A percentile compares a stretch with the other conserved stretches of the same genome.
Evolutionary conservation across 2,329 filamentous ascomycete species (phyloP).

Genomic region (Leptographium flavum): DNA sequence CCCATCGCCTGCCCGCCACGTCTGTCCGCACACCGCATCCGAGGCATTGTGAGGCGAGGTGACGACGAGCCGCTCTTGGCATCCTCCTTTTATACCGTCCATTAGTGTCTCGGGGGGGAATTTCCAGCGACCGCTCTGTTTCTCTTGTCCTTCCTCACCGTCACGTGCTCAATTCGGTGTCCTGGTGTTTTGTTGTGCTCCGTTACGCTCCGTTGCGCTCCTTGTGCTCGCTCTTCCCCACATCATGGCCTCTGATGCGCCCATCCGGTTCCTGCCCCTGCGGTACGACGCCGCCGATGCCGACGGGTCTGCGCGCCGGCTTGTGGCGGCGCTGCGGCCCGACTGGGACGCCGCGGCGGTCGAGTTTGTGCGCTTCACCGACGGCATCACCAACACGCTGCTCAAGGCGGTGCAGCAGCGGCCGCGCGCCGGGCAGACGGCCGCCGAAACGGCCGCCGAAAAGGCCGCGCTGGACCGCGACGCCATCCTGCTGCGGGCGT

Average conservation of each 20-base stretch:
- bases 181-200: not conserved
- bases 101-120: no score
- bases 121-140: no score
- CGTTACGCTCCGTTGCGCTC: no score
- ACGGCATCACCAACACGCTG: slow-evolving; percentile 94
- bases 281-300: slow-evolving; percentile 67
- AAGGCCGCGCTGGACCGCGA: no score
- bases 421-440: slow-evolving; percentile 49
- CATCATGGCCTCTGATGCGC: no score
- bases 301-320: slow-evolving; percentile 60
- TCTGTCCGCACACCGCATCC: no score
- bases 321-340: slow-evolving; percentile 68
- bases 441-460: slow-evolving; percentile 70
- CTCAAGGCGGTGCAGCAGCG: slow-evolving; percentile 64
- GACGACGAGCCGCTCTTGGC: no score
- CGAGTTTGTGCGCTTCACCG: slow-evolving; percentile 82
- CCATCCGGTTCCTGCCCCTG: slow-evolving; percentile 52
- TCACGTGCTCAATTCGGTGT: not conserved
- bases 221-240: not conserved
- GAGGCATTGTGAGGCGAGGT: no score
- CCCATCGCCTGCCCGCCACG: no score
- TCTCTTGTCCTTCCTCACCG: no score
- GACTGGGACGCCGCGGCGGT: slow-evolving; percentile 54
- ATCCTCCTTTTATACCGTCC: no score
- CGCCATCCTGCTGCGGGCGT: slow-evolving; percentile 79